Base-by-base conservation (phyloP, 2,329 filamentous ascomycete genomes). In the Cadophora malorum region DNA sequence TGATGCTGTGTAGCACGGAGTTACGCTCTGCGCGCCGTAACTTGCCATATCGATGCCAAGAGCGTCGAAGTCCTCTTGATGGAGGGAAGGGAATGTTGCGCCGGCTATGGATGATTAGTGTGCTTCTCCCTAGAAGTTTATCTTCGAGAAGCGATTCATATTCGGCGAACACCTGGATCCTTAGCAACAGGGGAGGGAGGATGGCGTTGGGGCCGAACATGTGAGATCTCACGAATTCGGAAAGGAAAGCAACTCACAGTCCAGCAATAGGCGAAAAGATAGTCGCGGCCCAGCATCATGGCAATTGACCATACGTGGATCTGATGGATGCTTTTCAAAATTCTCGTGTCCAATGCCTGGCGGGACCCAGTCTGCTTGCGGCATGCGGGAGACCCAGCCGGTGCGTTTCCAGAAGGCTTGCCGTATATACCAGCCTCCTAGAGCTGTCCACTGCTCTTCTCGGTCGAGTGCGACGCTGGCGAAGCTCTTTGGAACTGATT, bases 31-130 rank as follows among this genome's bases (percentile, higher is more conserved):
- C 12, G 80, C 78, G 4, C 80, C 72, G 73, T 83, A 83, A 12
- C 45, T 69, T 0, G 59, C 55, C 16, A 71, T 58, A 63, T 79
- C 63, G 66, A 83, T 78, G 1, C 77, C 74, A 4, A 84, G 73
- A 3, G 69, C 61, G 10, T 65, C 41, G 4, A 83, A 72, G 71
- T 84, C 82, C 19, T 71, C 58, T 10, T 70, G 56, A 63, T 75
- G 75, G 38, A 84, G 74, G 38, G 77, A 73, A 0, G 83, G 81
- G 38, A 79, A 77, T 0, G 80, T 83, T 6, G 82, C 79, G 58
- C 82, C 83, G 47, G 77, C 60, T 45, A 14, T 16, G 41, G 16
- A 14, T 5, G 2, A 19, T 45, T 6, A 45, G 41, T 19, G 10
- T 19, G 41, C 10, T 16, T 45, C 16, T 19, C 3, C 14, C 14